Evolutionary conservation across 352 stramenopile genomes (phyloP).

Genomic region (Globisporangium yorkense): DNA sequence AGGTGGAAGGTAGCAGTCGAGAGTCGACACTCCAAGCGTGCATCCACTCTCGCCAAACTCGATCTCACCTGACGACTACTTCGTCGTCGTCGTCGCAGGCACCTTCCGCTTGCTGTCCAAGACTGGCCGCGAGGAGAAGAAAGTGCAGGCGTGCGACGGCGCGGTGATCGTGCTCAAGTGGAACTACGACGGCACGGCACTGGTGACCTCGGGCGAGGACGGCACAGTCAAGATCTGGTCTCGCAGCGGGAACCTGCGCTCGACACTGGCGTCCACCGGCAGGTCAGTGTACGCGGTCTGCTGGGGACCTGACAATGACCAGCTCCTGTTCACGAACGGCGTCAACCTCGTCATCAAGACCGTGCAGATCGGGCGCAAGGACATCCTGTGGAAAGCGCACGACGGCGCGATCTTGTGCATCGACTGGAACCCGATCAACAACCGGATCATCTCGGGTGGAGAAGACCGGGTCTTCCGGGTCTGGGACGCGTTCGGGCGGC

Average conservation of each 20-base stretch:
- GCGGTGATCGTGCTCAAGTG: conserved; percentile 89
- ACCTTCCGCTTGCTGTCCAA: conserved; percentile 89
- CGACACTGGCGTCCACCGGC: conserved; percentile 77
- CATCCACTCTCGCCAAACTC: background rate
- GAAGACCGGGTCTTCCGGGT: conserved; percentile 92
- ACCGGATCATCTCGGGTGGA: conserved; percentile 87
- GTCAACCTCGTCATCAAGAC: conserved; percentile 90
- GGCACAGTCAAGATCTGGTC: conserved; percentile 92
- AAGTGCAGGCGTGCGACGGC: conserved; percentile 74
- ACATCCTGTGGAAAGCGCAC: conserved; percentile 90
- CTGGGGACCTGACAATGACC: conserved; percentile 90
- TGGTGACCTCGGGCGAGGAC: conserved; percentile 90
- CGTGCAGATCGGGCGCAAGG: conserved; percentile 81
- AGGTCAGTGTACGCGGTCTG: conserved; percentile 84
- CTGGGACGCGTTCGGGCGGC: conserved; percentile 90
- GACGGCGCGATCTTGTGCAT: conserved; percentile 87
- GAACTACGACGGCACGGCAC: conserved; percentile 90
- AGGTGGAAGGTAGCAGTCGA: background rate
- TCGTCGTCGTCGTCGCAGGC: conserved; percentile 16
- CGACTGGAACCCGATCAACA: conserved; percentile 93
- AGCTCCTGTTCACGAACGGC: conserved; percentile 86
- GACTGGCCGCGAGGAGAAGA: conserved; percentile 90
- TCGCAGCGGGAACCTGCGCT: conserved; percentile 82
- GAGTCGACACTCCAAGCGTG: too few relatives aligned
- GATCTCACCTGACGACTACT: background rate